Base-by-base conservation (phyloP, 176 grass and related monocot species). In the Raddia guianensis region DNA sequence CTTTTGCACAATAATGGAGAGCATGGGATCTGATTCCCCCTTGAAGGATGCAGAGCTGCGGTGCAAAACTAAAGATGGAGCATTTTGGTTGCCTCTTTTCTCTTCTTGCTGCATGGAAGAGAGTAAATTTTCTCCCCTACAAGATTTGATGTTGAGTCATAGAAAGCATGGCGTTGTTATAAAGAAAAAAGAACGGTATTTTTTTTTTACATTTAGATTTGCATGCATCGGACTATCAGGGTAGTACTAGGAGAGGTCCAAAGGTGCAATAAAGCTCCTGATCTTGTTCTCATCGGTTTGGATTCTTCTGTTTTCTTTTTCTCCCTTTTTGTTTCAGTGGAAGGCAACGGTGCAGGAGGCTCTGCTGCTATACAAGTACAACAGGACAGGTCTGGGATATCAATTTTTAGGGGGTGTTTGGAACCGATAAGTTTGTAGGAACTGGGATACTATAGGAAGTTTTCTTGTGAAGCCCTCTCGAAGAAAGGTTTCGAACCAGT, bases 21-120 rank as follows among this genome's bases (percentile, higher is more conserved):
- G 19, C 33, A 73, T 82, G 66, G 83, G 50, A 86, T 90, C 78
- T 32, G 73, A 73, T 86, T 43, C 88, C 48, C 57, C 50, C 44
- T 81, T 86, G 43, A 12, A 15, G 44, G 40, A 66, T 42, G 49
- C 57, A 49, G 78, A 78, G 83, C 73, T 68, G 51, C 1, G 88
- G 88, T n/a, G 60, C 79, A 86, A 68, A 86, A 82, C 78, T 89
- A 82, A 89, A 89, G 87, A 78, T 12, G 49, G 49, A 86, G 73
- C 66, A 78, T 73, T 86, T 85, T 3, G n/a, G 51, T 72, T 76
- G n/a, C 43, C 72, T 78, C 5, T 21, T 81, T 19, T 76, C 21
- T 49, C 73, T 78, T 79, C 50, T 18, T 79, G 80, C 58, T 76
- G 66, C 49, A 54, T 40, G 14, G n/a, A 57, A 1, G 0, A 59